Evolutionary conservation across 371 early-diverging fungal species (phyloP).

Genomic region (Rhizomucor pusillus): DNA sequence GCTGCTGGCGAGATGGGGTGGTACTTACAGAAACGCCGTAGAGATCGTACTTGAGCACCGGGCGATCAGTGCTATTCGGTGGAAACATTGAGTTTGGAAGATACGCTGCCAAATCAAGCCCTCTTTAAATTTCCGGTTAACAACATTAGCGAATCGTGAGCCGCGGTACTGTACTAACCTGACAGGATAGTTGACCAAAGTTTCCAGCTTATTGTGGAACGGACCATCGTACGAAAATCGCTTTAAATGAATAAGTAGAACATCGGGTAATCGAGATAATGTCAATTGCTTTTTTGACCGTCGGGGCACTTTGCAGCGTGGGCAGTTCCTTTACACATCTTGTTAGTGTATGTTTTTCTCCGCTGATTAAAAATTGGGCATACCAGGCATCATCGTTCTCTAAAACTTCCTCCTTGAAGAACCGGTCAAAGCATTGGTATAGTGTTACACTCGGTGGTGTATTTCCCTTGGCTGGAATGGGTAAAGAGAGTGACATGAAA

Average conservation of each 20-base stretch:
- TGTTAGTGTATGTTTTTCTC: background rate
- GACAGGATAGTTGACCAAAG: constrained; percentile 82
- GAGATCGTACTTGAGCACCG: constrained; percentile 67
- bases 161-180: too few relatives aligned
- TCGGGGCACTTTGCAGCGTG: constrained; percentile 76
- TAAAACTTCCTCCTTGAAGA: constrained; percentile 80
- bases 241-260: constrained; percentile 90
- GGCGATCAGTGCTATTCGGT: constrained; percentile 55
- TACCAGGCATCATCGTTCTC: constrained; percentile 88
- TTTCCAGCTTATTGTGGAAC: constrained; percentile 90
- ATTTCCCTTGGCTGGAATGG: constrained; percentile 69
- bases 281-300: constrained; percentile 75
- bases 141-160: too few relatives aligned
- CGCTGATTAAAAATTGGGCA: too few relatives aligned
- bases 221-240: constrained; percentile 93
- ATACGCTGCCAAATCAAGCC: constrained; percentile 32
- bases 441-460: constrained; percentile 50
- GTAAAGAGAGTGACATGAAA: constrained; percentile 91
- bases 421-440: constrained; percentile 82
- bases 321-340: constrained; percentile 58
- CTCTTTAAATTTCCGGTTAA: constrained; percentile 14
- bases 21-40: constrained; percentile 82
- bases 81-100: constrained; percentile 54
- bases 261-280: constrained; percentile 80
- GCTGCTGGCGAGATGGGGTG: too few relatives aligned